Conservation (phyloP, 331 rosid genomes). For the Malus hybrid region DNA sequence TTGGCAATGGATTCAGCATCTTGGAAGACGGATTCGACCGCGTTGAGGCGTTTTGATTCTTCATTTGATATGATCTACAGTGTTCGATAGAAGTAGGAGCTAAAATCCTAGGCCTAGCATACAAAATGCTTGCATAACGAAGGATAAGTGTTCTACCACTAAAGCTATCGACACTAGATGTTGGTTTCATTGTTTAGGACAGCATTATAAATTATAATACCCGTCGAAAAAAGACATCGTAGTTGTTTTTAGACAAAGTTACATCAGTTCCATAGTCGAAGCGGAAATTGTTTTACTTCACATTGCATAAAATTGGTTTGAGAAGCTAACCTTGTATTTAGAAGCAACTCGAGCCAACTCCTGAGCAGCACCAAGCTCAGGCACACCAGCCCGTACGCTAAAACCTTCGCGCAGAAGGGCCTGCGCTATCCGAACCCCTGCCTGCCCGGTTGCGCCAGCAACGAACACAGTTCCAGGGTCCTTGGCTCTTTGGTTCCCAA, state of each 20-base stretch:
- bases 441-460: slow-evolving; percentile 82
- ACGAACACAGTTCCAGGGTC: slow-evolving; percentile 78
- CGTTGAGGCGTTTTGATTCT: slow-evolving; percentile 81
- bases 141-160: not conserved
- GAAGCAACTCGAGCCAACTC: slow-evolving; percentile 86
- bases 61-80: slow-evolving; percentile 76
- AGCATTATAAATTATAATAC: too few relatives aligned
- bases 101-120: not conserved
- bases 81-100: not conserved
- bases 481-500: slow-evolving; percentile 63
- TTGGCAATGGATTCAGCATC: slow-evolving; percentile 74
- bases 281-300: not conserved
- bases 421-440: slow-evolving; percentile 82
- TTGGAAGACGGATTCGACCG: slow-evolving; percentile 66
- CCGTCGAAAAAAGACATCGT: too few relatives aligned
- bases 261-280: not conserved
- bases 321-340: slow-evolving; percentile 58
- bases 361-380: slow-evolving; percentile 75
- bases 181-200: too few relatives aligned
- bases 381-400: slow-evolving; percentile 85
- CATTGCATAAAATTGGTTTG: not conserved
- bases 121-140: not conserved
- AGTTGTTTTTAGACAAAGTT: not conserved
- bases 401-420: slow-evolving; percentile 70
- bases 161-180: not conserved